Evolutionary conservation across 1,284 basidiomycete genomes (phyloP), one percentile per base, ranked within the genome.

Genomic region (Vanrija sp.): DNA sequence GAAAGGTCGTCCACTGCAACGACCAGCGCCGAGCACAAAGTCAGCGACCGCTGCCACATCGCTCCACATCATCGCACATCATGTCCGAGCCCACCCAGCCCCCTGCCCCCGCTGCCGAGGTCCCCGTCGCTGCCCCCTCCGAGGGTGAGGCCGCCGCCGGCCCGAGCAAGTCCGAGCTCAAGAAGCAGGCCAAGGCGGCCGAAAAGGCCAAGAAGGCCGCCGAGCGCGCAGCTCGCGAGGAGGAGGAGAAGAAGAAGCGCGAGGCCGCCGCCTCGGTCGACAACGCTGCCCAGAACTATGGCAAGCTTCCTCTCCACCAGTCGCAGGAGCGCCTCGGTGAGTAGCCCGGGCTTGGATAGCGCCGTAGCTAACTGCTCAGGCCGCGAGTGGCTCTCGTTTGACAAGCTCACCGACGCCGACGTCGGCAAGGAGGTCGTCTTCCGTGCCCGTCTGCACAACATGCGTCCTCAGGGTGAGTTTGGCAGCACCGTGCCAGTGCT

Each of bases 121-220:
- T 35, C 18, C 54, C 54, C 16, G 41, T 50, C 16, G 45, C 48
- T 9, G 41, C 53, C 15, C 53, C 57, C 45, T 59, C 49, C 31
- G 57, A 52, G 16, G 60, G 45, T 4, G 59, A 36, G 18, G 62
- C 57, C 35, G 50, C 69, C 45, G 60, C 65, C 50, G 72, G 69
- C 25, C 86, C 87, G 7, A 86, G 87, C 55, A 97, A 97, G 78
- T 91, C 82, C 70, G 92, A 95, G 68, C 78, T 93, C 60, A 98
- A 98, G 80, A 96, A 94, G 78, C 83, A 85, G 31, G 89, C 88
- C 25, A 96, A 95, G 75, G 87, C 89, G 58, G 88, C 86, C 18
- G 92, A 96, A 76, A 98, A 98, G 71, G 88, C 87, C 22, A 88
- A 87, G 75, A 94, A 92, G 75, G 89, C 87, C 6, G 88, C 87